Evolutionary conservation across 371 early-diverging fungal genomes (phyloP).

Genomic region (Actinomortierella ambigua): DNA sequence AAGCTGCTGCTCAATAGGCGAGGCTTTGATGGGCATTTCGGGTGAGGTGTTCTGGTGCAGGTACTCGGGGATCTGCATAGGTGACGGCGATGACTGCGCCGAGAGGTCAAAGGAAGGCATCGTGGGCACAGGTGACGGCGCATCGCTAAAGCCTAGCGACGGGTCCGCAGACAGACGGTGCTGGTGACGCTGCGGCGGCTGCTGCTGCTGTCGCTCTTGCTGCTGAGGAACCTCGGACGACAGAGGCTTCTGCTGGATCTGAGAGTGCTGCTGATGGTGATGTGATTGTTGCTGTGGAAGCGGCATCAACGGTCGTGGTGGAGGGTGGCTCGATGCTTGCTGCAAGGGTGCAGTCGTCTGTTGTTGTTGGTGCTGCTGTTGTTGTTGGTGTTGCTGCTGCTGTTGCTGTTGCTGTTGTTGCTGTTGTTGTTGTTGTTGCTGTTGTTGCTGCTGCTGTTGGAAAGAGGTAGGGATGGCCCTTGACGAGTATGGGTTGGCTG

Average conservation of each 20-base stretch:
- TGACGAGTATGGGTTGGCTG: too few relatives aligned
- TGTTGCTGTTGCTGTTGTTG: constrained; percentile 7
- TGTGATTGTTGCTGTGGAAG: constrained; percentile 18
- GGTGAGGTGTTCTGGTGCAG: constrained; percentile 28
- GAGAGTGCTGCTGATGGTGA: constrained; percentile 12
- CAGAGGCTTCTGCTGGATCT: constrained; percentile 2
- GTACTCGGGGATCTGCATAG: constrained; percentile 13
- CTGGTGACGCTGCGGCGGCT: constrained; percentile 6
- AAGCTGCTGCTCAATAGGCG: constrained; percentile 34
- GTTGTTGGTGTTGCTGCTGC: constrained; percentile 19
- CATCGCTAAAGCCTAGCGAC: constrained; percentile 34
- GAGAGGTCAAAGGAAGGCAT: constrained; percentile 19
- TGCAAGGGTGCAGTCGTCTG: constrained; percentile 6
- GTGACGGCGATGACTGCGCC: constrained; percentile 23
- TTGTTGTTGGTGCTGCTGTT: constrained; percentile 26
- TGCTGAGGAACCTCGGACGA: not conserved
- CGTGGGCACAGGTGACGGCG: constrained; percentile 43
- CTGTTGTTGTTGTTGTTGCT: constrained; percentile 18
- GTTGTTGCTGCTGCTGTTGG: constrained; percentile 2
- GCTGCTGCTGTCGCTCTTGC: constrained; percentile 18
- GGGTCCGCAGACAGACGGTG: constrained; percentile 1
- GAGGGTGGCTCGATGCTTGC: constrained; percentile 3
- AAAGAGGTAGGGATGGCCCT: too few relatives aligned
- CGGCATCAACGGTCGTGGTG: constrained; percentile 10
- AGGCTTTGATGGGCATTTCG: constrained; percentile 37